Conservation (phyloP, 2,329 filamentous ascomycete species). For the Coleophoma cylindrospora region DNA sequence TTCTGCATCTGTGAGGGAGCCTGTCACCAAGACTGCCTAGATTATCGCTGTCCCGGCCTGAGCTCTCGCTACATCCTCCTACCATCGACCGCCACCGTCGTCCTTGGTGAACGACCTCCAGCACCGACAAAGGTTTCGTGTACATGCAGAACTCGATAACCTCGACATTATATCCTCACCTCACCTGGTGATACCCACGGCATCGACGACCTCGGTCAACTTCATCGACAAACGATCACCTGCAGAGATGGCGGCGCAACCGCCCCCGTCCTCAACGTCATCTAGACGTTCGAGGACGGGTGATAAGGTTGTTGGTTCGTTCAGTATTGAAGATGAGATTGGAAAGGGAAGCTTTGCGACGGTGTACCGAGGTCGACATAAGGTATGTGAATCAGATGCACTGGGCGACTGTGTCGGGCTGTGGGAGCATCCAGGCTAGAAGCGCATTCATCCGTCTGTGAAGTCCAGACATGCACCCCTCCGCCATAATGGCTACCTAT, state of each 20-base stretch:
- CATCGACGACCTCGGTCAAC: constrained; percentile 10
- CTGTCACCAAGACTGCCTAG: background rate
- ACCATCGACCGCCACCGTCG: background rate
- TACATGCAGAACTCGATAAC: constrained; percentile 31
- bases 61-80: background rate
- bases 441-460: background rate
- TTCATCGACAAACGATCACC: constrained; percentile 9
- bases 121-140: constrained; percentile 10
- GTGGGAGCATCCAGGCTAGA: background rate
- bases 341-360: constrained; percentile 97
- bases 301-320: constrained; percentile 60
- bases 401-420: background rate
- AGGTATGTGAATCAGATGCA: constrained; percentile 49
- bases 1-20: background rate
- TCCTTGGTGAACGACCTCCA: constrained; percentile 4
- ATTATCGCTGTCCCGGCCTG: background rate
- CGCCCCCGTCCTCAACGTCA: constrained; percentile 32
- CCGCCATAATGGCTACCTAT: no score
- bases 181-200: constrained; percentile 25
- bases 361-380: constrained; percentile 83
- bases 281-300: constrained; percentile 31
- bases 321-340: constrained; percentile 81
- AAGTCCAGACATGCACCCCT: no score
- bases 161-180: constrained; percentile 26
- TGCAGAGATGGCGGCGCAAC: constrained; percentile 33